phyloP scores from a whole-genome alignment of 805 yeast species.

The Myxozyma mucilagina region DNA sequence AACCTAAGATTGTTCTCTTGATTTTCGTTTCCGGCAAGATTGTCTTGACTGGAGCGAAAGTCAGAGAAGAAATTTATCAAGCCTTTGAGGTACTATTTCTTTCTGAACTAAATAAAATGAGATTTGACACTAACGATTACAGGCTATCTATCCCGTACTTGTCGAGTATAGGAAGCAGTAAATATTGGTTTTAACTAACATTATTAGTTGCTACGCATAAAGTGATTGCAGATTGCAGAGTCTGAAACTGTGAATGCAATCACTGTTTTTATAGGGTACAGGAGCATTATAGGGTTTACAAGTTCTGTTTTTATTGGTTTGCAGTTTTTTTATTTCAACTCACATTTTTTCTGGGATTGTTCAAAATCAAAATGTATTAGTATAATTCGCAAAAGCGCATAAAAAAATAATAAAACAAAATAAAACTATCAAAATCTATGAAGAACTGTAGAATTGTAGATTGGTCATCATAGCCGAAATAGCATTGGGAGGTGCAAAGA shows the following conservation, averaged over 20 bases:
- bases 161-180: slow-evolving; percentile 91
- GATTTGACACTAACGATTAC: not conserved
- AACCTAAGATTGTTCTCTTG: slow-evolving; percentile 93
- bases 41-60: slow-evolving; percentile 97
- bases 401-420: not conserved
- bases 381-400: not conserved
- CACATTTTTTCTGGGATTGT: not conserved
- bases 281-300: no score
- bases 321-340: not conserved
- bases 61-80: slow-evolving; percentile 96
- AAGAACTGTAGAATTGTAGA: no score
- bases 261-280: not conserved
- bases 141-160: slow-evolving; percentile 93
- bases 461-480: no score
- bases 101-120: not conserved
- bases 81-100: slow-evolving; percentile 68
- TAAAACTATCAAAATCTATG: not conserved
- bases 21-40: slow-evolving; percentile 97
- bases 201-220: not conserved
- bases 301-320: not conserved
- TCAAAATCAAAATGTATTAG: no score
- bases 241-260: not conserved
- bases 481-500: not conserved
- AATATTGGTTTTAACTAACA: slow-evolving; percentile 9
- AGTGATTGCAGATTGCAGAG: no score